Evolutionary conservation across 805 yeast species (phyloP).

Genomic region (Candida patagonica): DNA sequence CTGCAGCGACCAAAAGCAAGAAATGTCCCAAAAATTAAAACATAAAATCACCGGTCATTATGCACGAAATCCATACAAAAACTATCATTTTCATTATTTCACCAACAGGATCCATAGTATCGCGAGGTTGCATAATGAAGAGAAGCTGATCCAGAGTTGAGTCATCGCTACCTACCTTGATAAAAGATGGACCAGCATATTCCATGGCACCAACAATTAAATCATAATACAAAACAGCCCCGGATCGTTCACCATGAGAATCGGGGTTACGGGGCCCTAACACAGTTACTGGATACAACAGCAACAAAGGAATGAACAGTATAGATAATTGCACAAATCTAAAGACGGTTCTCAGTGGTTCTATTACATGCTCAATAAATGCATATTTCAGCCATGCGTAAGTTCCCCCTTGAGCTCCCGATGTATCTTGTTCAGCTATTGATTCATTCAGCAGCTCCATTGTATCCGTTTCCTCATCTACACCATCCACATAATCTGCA

Average conservation of each 20-base stretch:
- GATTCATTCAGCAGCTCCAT: not conserved
- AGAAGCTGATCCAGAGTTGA: not conserved
- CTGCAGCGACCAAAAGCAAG: no score
- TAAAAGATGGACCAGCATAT: slow-evolving; percentile 79
- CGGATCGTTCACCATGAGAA: slow-evolving; percentile 40
- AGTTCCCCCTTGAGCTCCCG: not conserved
- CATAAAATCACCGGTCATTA: no score
- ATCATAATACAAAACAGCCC: slow-evolving; percentile 63
- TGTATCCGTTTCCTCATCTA: not conserved
- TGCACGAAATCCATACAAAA: no score
- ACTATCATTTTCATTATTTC: no score
- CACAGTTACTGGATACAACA: slow-evolving; percentile 50
- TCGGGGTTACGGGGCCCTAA: slow-evolving; percentile 36
- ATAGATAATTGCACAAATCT: slow-evolving; percentile 61
- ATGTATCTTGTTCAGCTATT: slow-evolving; percentile 2
- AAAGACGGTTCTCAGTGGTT: slow-evolving; percentile 58
- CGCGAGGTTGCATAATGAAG: not conserved
- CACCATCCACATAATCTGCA: not conserved
- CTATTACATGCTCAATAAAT: slow-evolving; percentile 35
- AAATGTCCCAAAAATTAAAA: no score
- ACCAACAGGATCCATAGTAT: not conserved
- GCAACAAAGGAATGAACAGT: slow-evolving; percentile 61
- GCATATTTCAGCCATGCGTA: slow-evolving; percentile 5
- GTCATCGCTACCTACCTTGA: slow-evolving; percentile 25
- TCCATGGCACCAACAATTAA: slow-evolving; percentile 61